Percentiles rank a stretch among this genome's conserved stretches.
Conservation (phyloP, 148 eudicot species). For the Beta vulgaris region DNA sequence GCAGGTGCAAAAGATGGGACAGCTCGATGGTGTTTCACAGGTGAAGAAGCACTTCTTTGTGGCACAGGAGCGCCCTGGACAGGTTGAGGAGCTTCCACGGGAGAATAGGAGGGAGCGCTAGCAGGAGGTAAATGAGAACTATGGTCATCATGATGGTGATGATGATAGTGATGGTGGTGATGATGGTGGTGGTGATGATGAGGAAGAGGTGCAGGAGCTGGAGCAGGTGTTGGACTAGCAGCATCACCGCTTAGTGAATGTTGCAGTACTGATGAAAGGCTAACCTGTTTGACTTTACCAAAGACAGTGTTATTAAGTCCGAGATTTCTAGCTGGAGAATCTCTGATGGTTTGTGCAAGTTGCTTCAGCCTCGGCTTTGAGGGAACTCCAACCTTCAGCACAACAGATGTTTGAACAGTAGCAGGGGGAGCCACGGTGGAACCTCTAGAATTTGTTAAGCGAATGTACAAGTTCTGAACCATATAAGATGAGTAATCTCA, state of each 20-base stretch:
- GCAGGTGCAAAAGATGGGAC: slow-evolving; percentile 48
- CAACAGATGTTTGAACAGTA: slow-evolving; percentile 63
- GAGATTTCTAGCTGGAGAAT: slow-evolving; percentile 72
- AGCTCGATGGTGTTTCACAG: slow-evolving; percentile 33
- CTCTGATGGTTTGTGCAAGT: slow-evolving; percentile 77
- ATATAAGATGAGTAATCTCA: slow-evolving; percentile 1
- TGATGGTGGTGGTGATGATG: slow-evolving; percentile 47
- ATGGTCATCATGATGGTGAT: slow-evolving; percentile 48
- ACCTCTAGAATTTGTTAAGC: slow-evolving; percentile 73
- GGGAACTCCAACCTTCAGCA: slow-evolving; percentile 60
- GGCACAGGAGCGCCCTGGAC: slow-evolving; percentile 36
- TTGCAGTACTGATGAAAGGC: slow-evolving; percentile 73
- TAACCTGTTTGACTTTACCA: slow-evolving; percentile 87
- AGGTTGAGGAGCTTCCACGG: slow-evolving; percentile 32
- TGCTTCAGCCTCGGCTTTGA: slow-evolving; percentile 74
- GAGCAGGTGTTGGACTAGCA: slow-evolving; percentile 56
- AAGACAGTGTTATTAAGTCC: slow-evolving; percentile 87
- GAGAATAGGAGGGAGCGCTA: slow-evolving; percentile 51
- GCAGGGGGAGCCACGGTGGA: slow-evolving; percentile 83
- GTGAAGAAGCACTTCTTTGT: slow-evolving; percentile 37
- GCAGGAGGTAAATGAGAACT: slow-evolving; percentile 38
- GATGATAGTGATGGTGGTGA: slow-evolving; percentile 60
- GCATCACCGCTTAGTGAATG: slow-evolving; percentile 51
- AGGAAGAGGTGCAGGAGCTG: slow-evolving; percentile 52
- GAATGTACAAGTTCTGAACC: slow-evolving; percentile 83